Evolutionary conservation across 2,329 filamentous ascomycete genomes (phyloP).

Genomic region (Sporothrix protearum): DNA sequence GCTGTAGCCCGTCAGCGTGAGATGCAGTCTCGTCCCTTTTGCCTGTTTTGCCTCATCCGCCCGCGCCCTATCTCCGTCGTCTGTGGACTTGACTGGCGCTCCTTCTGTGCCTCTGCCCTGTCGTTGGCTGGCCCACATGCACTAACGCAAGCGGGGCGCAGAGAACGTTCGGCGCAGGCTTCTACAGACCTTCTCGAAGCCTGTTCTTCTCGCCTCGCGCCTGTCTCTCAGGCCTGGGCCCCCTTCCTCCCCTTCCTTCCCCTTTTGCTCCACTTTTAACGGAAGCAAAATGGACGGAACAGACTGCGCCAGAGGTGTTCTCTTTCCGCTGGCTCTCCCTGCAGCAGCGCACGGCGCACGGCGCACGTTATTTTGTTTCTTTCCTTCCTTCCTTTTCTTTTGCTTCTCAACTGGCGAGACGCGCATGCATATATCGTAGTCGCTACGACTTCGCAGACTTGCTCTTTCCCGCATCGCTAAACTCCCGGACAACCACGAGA

Average conservation of each 20-base stretch:
- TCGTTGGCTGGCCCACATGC: slow-evolving; percentile 16
- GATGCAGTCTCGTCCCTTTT: slow-evolving; percentile 3
- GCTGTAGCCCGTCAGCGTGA: background rate
- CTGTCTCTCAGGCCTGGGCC: background rate
- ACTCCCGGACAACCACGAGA: no score
- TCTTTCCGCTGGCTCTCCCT: slow-evolving; percentile 1
- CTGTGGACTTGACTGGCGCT: background rate
- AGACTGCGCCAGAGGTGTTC: background rate
- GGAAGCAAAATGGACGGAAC: slow-evolving; percentile 4
- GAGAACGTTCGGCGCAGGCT: slow-evolving; percentile 32
- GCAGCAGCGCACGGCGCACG: background rate
- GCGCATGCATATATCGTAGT: background rate
- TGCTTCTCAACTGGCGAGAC: background rate
- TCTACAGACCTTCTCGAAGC: slow-evolving; percentile 36
- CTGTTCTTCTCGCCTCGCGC: slow-evolving; percentile 3
- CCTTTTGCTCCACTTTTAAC: slow-evolving; percentile 16
- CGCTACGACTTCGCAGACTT: background rate
- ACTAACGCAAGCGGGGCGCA: slow-evolving; percentile 21
- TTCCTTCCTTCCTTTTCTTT: background rate
- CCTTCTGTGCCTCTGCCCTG: slow-evolving; percentile 4
- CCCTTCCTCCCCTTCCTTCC: background rate
- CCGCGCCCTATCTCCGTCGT: slow-evolving; percentile 1
- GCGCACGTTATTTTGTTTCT: background rate
- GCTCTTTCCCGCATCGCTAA: background rate
- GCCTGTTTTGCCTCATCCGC: background rate